A percentile compares a stretch with the other conserved stretches of the same genome.
These are phyloP conservation scores for Thalassiosira sp. DNA, from an alignment of 352 stramenopile genomes.

Conservation along the genomic window DNA sequence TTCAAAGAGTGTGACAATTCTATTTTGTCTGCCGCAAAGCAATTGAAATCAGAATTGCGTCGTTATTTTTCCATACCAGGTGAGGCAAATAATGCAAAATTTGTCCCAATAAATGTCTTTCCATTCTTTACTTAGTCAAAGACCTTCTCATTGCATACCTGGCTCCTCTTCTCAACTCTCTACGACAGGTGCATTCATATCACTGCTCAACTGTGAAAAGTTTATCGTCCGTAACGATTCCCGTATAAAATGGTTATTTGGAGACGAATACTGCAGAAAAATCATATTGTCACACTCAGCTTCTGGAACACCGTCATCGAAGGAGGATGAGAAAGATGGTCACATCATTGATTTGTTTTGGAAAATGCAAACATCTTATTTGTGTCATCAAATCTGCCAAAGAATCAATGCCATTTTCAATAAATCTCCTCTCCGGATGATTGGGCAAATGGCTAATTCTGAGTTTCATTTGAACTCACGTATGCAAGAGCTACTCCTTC, in stretches of 20 bases:
- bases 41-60: slow-evolving; percentile 32
- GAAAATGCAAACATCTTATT: slow-evolving; percentile 34
- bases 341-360: slow-evolving; percentile 30
- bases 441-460: slow-evolving; percentile 9
- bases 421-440: slow-evolving; percentile 8
- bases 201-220: slow-evolving; percentile 30
- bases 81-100: slow-evolving; percentile 10
- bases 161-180: too few species aligned
- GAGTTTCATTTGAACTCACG: slow-evolving; percentile 4
- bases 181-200: slow-evolving; percentile 39
- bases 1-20: slow-evolving; percentile 48
- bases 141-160: not conserved
- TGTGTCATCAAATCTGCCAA: slow-evolving; percentile 38
- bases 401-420: slow-evolving; percentile 30
- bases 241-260: slow-evolving; percentile 44
- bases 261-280: slow-evolving; percentile 17
- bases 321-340: slow-evolving; percentile 7
- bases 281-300: slow-evolving; percentile 16
- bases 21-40: slow-evolving; percentile 26
- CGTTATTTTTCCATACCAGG: slow-evolving; percentile 38
- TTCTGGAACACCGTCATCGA: not conserved
- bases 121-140: not conserved
- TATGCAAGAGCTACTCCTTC: slow-evolving; percentile 22
- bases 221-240: slow-evolving; percentile 46
- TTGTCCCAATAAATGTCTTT: not conserved